Base-by-base conservation (phyloP, 495 filamentous ascomycete species). In the Podospora pseudocomata region DNA sequence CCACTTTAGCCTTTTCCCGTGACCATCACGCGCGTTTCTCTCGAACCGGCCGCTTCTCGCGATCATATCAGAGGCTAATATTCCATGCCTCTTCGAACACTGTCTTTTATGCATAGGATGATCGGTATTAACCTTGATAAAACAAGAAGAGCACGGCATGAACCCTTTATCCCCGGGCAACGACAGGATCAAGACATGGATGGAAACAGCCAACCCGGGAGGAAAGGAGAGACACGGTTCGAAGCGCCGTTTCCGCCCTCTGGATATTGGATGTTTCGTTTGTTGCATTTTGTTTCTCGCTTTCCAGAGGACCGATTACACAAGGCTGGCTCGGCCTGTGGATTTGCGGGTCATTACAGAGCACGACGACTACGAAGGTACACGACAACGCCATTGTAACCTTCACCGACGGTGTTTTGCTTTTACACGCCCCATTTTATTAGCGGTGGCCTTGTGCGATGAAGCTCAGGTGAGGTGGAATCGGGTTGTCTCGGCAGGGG, bases 91-190 rank as follows among this genome's bases (percentile, higher is more conserved):
- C 16, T n/a, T 18, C 64, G 16, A 18, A 19, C 27, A 18, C 28
- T 58, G 44, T 65, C 30, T 56, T 20, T 23, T 55, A 26, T n/a
- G 18, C 5, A 65, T 62, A 56, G 26, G 67, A 58, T 54, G 67
- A 69, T 69, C 67, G 63, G 67, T 65, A 69, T 69, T 30, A 65
- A 49, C 39, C 19, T 62, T 59, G 57, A 65, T 49, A 66, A 69
- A 66, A 63, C 64, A 69, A 56, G 27, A 39, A 39, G 16, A 34
- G 54, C 56, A 60, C 59, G 59, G 59, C 23, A 57, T 13, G 53
- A 19, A 30, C 11, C 19, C 4, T 64, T 57, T 32, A 39, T 19
- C 62, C 67, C 61, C 39, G 65, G 55, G 59, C 15, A 55, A 63
- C 27, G 26, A 27, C 23, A 49, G 39, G 27, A 28, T 61, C 56